These are phyloP conservation scores for Trypanosoma congolense DNA, from an alignment of 208 protist genomes.

Conservation along the genomic window DNA sequence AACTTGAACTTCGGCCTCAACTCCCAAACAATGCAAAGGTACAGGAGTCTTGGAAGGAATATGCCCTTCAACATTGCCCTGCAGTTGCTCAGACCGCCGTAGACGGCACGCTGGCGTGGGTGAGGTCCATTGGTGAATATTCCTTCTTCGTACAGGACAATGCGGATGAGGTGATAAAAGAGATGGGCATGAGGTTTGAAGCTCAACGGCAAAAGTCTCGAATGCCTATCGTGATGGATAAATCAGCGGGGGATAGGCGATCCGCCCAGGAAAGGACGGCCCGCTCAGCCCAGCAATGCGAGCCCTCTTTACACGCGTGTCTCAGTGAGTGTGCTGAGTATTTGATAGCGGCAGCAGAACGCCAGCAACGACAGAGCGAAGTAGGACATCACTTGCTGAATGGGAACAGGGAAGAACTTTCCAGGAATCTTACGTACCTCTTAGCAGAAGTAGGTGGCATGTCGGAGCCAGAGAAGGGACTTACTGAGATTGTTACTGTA, in stretches of 20 bases:
- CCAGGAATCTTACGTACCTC: constrained; percentile 1
- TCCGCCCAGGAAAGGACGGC: background rate
- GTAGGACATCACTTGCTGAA: background rate
- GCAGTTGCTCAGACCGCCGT: constrained; percentile 7
- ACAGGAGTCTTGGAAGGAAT: constrained; percentile 16
- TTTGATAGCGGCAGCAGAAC: background rate
- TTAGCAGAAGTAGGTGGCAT: constrained; percentile 6
- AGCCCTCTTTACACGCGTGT: constrained; percentile 2
- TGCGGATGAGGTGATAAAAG: constrained; percentile 53
- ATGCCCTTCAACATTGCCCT: constrained; percentile 15
- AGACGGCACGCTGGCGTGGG: constrained; percentile 14
- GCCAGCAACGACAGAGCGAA: background rate
- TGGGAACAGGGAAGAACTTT: background rate
- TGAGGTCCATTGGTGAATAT: constrained; percentile 58
- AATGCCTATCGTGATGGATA: constrained; percentile 13
- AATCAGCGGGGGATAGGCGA: background rate
- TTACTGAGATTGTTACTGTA: constrained; percentile 38
- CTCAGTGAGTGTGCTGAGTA: constrained; percentile 6
- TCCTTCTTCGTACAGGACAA: constrained; percentile 65
- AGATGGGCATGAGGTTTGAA: constrained; percentile 53
- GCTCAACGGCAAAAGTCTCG: constrained; percentile 16
- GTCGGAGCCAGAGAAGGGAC: constrained; percentile 1
- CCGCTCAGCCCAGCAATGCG: constrained; percentile 8
- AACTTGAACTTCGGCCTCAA: background rate
- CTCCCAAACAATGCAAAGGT: constrained; percentile 18